Evolutionary conservation across 441 rosid species (phyloP), one percentile per base, ranked within the genome.

Genomic region (Populus hybrid): DNA sequence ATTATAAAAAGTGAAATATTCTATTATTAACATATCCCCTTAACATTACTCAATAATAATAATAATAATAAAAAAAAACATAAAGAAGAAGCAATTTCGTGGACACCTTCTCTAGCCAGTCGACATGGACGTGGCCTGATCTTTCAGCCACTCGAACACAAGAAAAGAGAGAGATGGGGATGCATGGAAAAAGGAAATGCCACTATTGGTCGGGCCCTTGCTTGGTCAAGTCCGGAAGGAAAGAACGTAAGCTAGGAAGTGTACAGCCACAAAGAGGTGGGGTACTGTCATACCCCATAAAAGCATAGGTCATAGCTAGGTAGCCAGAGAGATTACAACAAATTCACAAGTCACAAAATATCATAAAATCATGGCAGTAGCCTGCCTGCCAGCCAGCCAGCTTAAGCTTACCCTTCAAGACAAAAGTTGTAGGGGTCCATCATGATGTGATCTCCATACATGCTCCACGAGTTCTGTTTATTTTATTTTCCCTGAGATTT

Each of bases 391-490:
- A 20, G 31, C 29, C 40, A 36, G 40, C 12, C 9, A n/a, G 56
- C 31, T n/a, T 71, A 18, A 10, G 50, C 50, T 40, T 40, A 33
- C 26, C 45, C n/a, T 24, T 63, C 59, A n/a, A 14, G 31, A 21
- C 53, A 28, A 28, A 53, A 31, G 38, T 14, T 79, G 83, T 78
- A 61, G 88, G 86, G 86, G 81, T 74, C 86, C 83, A 70, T 67
- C 10, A 11, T 23, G 38, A 63, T 76, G 82, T 74, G 71, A 78
- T 61, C 50, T 18, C 53, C 72, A 42, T 72, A 20, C 77, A 68
- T 69, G 59, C 78, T 76, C 79, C 81, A 82, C 78, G 74, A 61
- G 20, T 66, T n/a, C 50, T 67, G 40, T 71, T 76, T 72, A 14
- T 20, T 21, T 7, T 50, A 18, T 4, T 3, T 4, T n/a, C 53